Conservation (phyloP, 2,329 filamentous ascomycete species). For the Truncatella angustata region DNA sequence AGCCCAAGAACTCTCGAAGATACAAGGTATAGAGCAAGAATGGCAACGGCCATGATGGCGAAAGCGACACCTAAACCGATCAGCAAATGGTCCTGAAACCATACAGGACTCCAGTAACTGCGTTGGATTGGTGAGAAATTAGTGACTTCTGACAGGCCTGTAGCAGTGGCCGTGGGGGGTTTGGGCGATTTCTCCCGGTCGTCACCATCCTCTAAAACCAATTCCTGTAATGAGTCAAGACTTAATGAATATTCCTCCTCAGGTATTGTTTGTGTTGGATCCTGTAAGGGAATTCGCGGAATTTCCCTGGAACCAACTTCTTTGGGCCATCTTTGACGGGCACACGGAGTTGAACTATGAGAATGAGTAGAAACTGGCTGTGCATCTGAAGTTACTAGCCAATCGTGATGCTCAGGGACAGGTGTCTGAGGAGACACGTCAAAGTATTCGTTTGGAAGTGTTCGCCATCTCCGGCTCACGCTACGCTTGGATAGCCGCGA, state of each 20-base stretch:
- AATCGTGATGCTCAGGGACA: not conserved
- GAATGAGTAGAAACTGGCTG: not conserved
- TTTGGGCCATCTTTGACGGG: not conserved
- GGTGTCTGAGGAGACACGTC: not conserved
- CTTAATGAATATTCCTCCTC: not conserved
- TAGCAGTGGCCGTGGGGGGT: not conserved
- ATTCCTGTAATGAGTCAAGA: not conserved
- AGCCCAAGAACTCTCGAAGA: not conserved
- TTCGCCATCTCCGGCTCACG: not conserved
- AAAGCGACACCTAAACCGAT: not conserved
- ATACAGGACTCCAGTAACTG: not conserved
- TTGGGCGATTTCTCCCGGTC: not conserved
- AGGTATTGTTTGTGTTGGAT: not conserved
- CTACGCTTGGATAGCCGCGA: not conserved
- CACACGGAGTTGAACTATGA: not conserved
- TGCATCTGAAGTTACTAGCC: not conserved
- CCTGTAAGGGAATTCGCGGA: not conserved
- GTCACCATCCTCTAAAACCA: not conserved
- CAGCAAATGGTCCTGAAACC: slow-evolving; percentile 1
- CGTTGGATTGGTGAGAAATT: not conserved
- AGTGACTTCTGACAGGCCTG: not conserved
- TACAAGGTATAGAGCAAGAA: slow-evolving; percentile 1
- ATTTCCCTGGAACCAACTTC: not conserved
- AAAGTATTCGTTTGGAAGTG: not conserved
- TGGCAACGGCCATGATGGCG: not conserved